A percentile compares a stretch with the other conserved stretches of the same genome.
Conservation (phyloP, 148 eudicot genomes). For the Oxyria digyna region DNA sequence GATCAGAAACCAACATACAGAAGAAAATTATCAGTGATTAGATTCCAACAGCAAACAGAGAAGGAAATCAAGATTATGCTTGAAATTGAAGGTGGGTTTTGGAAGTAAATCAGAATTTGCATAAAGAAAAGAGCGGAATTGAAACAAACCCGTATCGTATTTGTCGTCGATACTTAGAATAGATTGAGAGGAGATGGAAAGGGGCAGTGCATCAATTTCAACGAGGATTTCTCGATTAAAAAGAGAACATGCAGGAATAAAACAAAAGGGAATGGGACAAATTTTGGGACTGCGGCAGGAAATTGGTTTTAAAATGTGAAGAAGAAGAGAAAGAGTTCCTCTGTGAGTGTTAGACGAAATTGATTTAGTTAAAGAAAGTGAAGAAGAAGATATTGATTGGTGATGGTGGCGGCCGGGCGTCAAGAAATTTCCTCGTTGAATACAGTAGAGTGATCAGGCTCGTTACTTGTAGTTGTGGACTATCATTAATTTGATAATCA, state of each 20-base stretch:
- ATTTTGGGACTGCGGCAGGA: background rate
- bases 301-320: background rate
- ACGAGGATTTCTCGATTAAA: background rate
- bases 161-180: background rate
- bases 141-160: background rate
- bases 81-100: background rate
- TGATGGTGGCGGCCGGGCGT: background rate
- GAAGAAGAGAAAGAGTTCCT: background rate
- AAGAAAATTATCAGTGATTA: background rate
- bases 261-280: background rate
- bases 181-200: background rate
- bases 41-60: background rate
- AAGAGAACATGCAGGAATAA: background rate
- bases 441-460: too few species aligned
- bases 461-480: too few species aligned
- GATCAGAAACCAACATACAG: background rate
- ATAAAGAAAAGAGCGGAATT: background rate
- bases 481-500: too few species aligned
- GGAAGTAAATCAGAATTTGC: background rate
- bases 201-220: background rate
- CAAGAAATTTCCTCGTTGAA: conserved; percentile 1
- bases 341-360: background rate
- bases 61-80: background rate
- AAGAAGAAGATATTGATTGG: background rate
- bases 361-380: background rate